Evolutionary conservation across 352 stramenopile species (phyloP).

Genomic region (Globisporangium splendens): DNA sequence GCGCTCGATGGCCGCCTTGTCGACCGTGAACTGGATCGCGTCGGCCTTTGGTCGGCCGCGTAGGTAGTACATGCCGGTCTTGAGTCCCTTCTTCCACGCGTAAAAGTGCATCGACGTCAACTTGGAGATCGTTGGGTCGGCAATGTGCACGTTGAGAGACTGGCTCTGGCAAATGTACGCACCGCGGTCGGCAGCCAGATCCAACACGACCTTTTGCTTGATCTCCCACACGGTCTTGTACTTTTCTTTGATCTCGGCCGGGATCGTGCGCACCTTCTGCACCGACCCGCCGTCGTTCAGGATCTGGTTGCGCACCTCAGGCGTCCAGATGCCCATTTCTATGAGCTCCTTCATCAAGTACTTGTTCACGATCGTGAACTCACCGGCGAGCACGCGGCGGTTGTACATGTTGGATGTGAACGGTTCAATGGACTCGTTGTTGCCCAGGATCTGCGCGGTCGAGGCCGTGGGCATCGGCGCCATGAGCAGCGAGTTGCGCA

Average conservation of each 20-base stretch:
- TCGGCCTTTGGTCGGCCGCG: constrained; percentile 97
- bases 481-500: constrained; percentile 99
- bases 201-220: constrained; percentile 96
- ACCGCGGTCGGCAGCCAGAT: constrained; percentile 97
- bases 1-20: constrained; percentile 89
- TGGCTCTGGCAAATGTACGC: constrained; percentile 99
- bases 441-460: constrained; percentile 98
- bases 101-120: constrained; percentile 99
- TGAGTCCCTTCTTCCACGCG: constrained; percentile 99
- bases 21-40: constrained; percentile 99
- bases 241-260: constrained; percentile 88
- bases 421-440: constrained; percentile 99
- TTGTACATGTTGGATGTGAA: constrained; percentile 99
- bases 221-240: constrained; percentile 99
- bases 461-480: constrained; percentile 99
- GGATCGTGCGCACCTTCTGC: constrained; percentile 88
- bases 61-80: constrained; percentile 99
- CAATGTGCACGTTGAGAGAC: constrained; percentile 99
- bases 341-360: constrained; percentile 98
- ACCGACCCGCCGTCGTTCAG: constrained; percentile 96
- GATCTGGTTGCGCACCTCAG: constrained; percentile 97
- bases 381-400: constrained; percentile 96
- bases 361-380: constrained; percentile 99
- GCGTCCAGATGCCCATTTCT: constrained; percentile 94
- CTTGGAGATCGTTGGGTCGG: constrained; percentile 96